Evolutionary conservation across 768 basidiomycete species (phyloP).

Genomic region (Rhizopogon roseolus): DNA sequence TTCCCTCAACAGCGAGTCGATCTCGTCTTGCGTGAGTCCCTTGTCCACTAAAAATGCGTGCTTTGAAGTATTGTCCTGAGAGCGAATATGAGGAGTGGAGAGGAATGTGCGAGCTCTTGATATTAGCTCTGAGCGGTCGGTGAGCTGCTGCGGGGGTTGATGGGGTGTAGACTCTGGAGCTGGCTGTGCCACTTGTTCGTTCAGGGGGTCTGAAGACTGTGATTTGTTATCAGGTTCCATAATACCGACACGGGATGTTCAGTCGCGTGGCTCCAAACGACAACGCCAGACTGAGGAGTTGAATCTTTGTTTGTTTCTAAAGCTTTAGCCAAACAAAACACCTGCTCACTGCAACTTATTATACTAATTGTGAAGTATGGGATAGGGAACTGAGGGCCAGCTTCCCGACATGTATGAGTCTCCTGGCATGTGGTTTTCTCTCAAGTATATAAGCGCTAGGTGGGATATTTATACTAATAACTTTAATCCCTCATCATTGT

Average conservation of each 20-base stretch:
- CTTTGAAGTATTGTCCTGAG: slow-evolving; percentile 53
- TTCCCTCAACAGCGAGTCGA: slow-evolving; percentile 53
- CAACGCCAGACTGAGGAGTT: too few species aligned
- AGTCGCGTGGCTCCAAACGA: too few species aligned
- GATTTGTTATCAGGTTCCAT: not conserved
- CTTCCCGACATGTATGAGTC: too few species aligned
- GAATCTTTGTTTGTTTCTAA: not conserved
- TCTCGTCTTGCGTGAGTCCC: slow-evolving; percentile 58
- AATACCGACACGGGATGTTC: too few species aligned
- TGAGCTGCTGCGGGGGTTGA: not conserved
- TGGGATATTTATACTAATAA: too few species aligned
- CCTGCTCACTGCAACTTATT: too few species aligned
- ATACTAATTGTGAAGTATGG: too few species aligned
- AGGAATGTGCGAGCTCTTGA: slow-evolving; percentile 61
- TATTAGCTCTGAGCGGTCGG: slow-evolving; percentile 40
- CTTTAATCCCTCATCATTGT: too few species aligned
- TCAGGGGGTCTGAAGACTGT: not conserved
- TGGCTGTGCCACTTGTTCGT: not conserved
- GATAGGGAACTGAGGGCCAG: too few species aligned
- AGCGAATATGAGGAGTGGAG: slow-evolving; percentile 55
- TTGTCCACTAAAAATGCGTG: slow-evolving; percentile 66
- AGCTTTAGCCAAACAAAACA: not conserved
- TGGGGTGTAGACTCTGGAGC: not conserved
- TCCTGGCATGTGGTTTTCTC: too few species aligned
- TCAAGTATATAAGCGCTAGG: too few species aligned